Conservation (phyloP, 768 basidiomycete species). For the Terana coerulea region DNA sequence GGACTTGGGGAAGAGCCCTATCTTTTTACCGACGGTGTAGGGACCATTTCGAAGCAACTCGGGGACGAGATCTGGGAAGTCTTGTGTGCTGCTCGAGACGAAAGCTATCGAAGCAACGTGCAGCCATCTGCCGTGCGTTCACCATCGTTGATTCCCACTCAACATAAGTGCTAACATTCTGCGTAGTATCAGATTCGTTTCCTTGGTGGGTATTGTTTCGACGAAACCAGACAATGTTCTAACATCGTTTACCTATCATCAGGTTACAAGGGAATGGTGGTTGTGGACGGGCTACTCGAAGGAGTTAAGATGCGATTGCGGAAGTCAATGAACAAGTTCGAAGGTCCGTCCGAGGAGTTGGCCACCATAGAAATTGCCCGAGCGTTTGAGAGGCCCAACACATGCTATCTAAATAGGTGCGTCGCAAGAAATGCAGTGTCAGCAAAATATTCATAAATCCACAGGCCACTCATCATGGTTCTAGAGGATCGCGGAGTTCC, state of each 20-base stretch:
- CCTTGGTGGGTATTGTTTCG: constrained; percentile 25
- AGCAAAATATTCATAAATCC: neutral
- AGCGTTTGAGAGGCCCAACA: constrained; percentile 55
- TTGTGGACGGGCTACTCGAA: constrained; percentile 51
- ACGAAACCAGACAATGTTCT: neutral
- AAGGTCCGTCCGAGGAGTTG: constrained; percentile 37
- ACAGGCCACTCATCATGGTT: constrained; percentile 70
- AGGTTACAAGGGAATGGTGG: constrained; percentile 74
- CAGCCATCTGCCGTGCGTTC: constrained; percentile 59
- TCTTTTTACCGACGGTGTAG: constrained; percentile 74
- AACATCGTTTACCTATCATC: neutral
- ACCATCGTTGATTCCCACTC: constrained; percentile 8
- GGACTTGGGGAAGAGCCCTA: constrained; percentile 47
- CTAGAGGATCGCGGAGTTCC: constrained; percentile 72
- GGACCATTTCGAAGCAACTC: constrained; percentile 65
- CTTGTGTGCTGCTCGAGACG: constrained; percentile 41
- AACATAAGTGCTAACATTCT: neutral
- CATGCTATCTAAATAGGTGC: constrained; percentile 71
- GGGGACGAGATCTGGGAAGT: constrained; percentile 56
- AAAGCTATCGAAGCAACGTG: constrained; percentile 23
- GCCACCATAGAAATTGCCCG: constrained; percentile 74
- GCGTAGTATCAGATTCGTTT: constrained; percentile 75
- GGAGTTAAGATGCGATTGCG: constrained; percentile 69
- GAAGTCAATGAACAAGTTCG: constrained; percentile 74
- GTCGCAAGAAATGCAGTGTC: constrained; percentile 5